Base-by-base conservation (phyloP, 2,329 filamentous ascomycete species). In the Curvularia sp. region DNA sequence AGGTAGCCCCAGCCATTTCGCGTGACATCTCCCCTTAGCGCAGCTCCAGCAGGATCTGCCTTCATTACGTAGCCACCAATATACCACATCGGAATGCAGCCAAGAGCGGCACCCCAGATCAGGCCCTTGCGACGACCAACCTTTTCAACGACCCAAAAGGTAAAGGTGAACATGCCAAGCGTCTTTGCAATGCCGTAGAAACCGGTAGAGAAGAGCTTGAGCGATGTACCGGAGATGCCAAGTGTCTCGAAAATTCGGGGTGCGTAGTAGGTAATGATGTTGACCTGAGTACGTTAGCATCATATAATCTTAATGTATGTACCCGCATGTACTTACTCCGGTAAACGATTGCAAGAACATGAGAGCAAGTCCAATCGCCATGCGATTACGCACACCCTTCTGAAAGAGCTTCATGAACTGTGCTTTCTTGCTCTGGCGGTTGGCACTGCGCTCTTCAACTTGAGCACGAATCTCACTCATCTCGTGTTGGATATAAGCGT, bases 11-110 rank as follows among this genome's bases (percentile, higher is more conserved):
- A 82, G 3, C 79, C 80, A 6, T 78, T 69, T 0, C 81, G 80
- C 5, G 78, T 74, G 1, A 80, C 68, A 12, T 75, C 71, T 7
- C 82, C 82, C 2, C 65, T 63, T 2, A 66, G 54, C 39, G 83
- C 82, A 21, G 80, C 79, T 1, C 67, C 75, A 8, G 80, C 78
- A 0, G 83, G 82, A 48, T 84, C 80, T 1, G 80, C 80, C 45
- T 81, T 80, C 70, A 83, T 82, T 38, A 85, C 82, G 59, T 85
- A 86, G 6, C 80, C 80, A 0, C 82, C 83, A 2, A 85, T 80
- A 47, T 82, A 80, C 77, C 80, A 84, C 61, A 84, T 79, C 36
- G 81, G 82, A 0, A 80, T 65, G 1, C 80, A 82, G 45, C 82
- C 83, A 6, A 79, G 75, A 12, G 81, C 69, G 0, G 81, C 83